Conservation (phyloP, 2,329 filamentous ascomycete genomes). For the Aspergillus flavus region DNA sequence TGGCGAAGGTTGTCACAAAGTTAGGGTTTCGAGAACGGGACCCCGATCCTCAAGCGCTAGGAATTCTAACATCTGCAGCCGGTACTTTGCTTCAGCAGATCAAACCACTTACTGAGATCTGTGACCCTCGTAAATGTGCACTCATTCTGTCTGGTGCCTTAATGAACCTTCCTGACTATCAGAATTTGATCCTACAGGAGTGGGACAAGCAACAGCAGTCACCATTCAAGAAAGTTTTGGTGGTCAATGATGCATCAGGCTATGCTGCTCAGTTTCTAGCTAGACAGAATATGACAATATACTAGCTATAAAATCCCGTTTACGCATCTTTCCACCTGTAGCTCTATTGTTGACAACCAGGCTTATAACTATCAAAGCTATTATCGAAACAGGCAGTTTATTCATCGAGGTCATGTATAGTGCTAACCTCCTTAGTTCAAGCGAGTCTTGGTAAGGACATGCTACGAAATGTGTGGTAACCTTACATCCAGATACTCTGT, state of each 20-base stretch:
- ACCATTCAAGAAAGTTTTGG: background rate
- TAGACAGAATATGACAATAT: background rate
- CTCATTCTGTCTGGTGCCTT: conserved; percentile 26
- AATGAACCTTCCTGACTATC: conserved; percentile 22
- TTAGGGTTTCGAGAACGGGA: background rate
- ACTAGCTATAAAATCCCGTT: background rate
- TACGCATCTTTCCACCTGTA: background rate
- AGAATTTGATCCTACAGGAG: background rate
- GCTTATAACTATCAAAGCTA: background rate
- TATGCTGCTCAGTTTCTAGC: background rate
- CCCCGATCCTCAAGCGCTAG: background rate
- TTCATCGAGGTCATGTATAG: background rate
- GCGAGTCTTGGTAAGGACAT: too few species aligned
- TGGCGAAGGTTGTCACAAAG: background rate
- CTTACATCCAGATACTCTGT: too few species aligned
- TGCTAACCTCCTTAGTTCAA: too few species aligned
- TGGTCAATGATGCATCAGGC: background rate
- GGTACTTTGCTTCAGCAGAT: background rate
- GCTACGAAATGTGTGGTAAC: too few species aligned
- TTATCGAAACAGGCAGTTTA: background rate
- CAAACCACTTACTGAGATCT: conserved; percentile 19
- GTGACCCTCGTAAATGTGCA: conserved; percentile 11
- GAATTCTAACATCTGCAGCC: background rate
- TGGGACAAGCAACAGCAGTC: background rate
- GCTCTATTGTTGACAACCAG: background rate